A percentile compares a stretch with the other conserved stretches of the same genome.
These are phyloP conservation scores for Erodium maritimum DNA, from an alignment of 345 rosid species.

Conservation along the genomic window DNA sequence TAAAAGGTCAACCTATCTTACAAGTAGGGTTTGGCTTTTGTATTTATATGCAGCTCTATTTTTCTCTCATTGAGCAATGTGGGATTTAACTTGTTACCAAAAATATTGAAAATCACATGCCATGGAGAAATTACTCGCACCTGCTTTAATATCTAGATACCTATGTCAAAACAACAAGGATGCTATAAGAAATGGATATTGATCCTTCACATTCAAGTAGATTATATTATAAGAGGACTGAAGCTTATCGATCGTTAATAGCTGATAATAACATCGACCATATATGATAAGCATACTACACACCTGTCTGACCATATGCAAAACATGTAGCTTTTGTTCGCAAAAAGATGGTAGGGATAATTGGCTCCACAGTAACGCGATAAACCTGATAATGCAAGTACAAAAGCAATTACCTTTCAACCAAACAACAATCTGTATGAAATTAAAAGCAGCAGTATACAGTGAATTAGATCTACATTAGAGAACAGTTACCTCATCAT, in stretches of 20 bases:
- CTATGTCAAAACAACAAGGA: neutral
- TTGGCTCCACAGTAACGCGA: conserved; percentile 80
- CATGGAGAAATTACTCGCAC: too few relatives aligned
- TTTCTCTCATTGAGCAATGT: too few relatives aligned
- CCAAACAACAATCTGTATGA: neutral
- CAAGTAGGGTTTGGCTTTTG: too few relatives aligned
- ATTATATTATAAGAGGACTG: neutral
- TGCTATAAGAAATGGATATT: neutral
- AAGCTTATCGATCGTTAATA: neutral
- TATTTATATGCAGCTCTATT: too few relatives aligned
- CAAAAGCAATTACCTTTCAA: conserved; percentile 9
- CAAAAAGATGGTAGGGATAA: conserved; percentile 83
- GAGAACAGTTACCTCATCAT: conserved; percentile 65
- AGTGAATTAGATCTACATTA: neutral
- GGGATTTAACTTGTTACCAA: too few relatives aligned
- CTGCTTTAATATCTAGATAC: neutral
- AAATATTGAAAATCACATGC: too few relatives aligned
- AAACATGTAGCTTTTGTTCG: conserved; percentile 98
- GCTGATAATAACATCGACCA: neutral
- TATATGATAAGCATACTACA: neutral
- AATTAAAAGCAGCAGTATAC: neutral
- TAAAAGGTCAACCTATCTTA: too few relatives aligned
- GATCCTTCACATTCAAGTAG: neutral
- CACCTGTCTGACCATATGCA: conserved; percentile 99
- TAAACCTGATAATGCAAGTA: conserved; percentile 50